These are phyloP conservation scores for Flaveria brownii DNA, from an alignment of 129 eudicot genomes.

Conservation along the genomic window DNA sequence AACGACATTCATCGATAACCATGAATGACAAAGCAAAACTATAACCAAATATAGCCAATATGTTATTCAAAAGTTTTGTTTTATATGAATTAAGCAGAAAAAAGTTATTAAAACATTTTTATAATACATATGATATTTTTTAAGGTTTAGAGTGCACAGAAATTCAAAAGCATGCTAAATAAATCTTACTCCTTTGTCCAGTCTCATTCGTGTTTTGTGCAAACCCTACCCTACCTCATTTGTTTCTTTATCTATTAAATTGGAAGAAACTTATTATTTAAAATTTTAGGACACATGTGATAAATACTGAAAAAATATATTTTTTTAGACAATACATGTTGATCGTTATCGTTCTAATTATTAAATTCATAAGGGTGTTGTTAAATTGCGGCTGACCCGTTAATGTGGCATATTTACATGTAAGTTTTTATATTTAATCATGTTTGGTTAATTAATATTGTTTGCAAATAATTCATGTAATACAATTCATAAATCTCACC, in stretches of 20 bases:
- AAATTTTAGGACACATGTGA: background rate
- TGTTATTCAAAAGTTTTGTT: background rate
- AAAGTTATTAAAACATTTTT: background rate
- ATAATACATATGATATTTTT: background rate
- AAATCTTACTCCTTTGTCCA: constrained; percentile 59
- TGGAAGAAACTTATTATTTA: background rate
- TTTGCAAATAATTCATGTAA: no score
- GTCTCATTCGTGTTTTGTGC: constrained; percentile 58
- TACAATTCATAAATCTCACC: no score
- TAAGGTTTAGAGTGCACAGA: constrained; percentile 17
- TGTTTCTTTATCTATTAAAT: background rate
- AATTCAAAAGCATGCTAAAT: constrained; percentile 44
- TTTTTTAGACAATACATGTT: background rate
- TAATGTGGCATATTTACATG: no score
- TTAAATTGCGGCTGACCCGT: no score
- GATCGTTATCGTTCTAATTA: background rate
- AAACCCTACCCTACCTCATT: constrained; percentile 40
- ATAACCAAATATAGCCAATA: background rate
- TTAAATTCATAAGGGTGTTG: no score
- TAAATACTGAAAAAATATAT: background rate
- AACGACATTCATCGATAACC: background rate
- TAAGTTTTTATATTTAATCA: no score
- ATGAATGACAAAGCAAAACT: background rate
- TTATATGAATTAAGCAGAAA: background rate
- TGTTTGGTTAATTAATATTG: no score